Evolutionary conservation across 2,329 filamentous ascomycete genomes (phyloP).

Genomic region (Thelonectria olida): DNA sequence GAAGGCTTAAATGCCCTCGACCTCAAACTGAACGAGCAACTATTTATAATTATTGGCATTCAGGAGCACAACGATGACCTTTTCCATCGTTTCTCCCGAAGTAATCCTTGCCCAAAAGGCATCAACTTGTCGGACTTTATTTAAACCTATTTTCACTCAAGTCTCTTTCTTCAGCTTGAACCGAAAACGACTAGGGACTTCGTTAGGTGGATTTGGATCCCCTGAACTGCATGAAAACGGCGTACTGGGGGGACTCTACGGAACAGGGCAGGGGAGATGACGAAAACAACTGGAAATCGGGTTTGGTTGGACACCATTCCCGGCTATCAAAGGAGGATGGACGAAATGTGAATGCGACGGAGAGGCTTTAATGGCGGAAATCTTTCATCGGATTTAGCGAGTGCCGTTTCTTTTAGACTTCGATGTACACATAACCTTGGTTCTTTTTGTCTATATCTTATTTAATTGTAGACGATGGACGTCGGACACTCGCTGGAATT

Average conservation of each 20-base stretch:
- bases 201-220: slow-evolving; percentile 28
- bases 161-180: slow-evolving; percentile 17
- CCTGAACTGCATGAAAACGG: slow-evolving; percentile 42
- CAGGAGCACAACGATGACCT: background rate
- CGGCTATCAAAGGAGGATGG: background rate
- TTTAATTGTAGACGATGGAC: slow-evolving; percentile 38
- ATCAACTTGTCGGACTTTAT: slow-evolving; percentile 14
- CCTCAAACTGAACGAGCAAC: background rate
- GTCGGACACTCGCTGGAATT: slow-evolving; percentile 36
- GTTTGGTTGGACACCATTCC: background rate
- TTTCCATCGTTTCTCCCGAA: background rate
- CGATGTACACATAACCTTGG: slow-evolving; percentile 23
- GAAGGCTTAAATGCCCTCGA: slow-evolving; percentile 38
- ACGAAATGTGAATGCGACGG: slow-evolving; percentile 1
- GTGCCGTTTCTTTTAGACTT: slow-evolving; percentile 23
- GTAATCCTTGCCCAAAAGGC: background rate
- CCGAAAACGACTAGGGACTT: slow-evolving; percentile 33
- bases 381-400: slow-evolving; percentile 19
- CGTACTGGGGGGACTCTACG: slow-evolving; percentile 38
- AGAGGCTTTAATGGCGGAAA: slow-evolving; percentile 19
- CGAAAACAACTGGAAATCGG: slow-evolving; percentile 33
- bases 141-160: slow-evolving; percentile 28
- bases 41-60: slow-evolving; percentile 1
- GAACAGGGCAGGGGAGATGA: slow-evolving; percentile 27
- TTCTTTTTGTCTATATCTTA: slow-evolving; percentile 34